These are phyloP conservation scores for Sporormia fimetaria DNA, from an alignment of 495 filamentous ascomycete genomes.

Conservation along the genomic window DNA sequence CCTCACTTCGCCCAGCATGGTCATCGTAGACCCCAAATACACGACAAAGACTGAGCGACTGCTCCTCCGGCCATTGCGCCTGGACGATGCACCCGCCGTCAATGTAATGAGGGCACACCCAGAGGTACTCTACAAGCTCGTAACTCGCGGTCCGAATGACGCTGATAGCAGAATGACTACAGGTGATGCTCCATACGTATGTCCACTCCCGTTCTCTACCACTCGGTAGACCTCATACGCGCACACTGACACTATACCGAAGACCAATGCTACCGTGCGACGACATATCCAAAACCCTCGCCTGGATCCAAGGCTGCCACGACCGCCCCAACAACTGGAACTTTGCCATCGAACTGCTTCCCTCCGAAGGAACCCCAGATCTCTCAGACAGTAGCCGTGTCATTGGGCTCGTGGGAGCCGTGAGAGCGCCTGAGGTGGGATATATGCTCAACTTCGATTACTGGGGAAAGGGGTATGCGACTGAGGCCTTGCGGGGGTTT, in stretches of 20 bases:
- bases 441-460: constrained; percentile 22
- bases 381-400: constrained; percentile 12
- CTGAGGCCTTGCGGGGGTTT: constrained; percentile 23
- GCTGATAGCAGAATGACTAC: no score
- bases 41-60: constrained; percentile 16
- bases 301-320: constrained; percentile 23
- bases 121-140: no score
- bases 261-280: constrained; percentile 8
- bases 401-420: constrained; percentile 24
- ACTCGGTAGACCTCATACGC: background rate
- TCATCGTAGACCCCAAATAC: constrained; percentile 17
- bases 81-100: constrained; percentile 21
- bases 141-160: no score
- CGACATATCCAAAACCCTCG: constrained; percentile 9
- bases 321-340: constrained; percentile 17
- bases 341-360: constrained; percentile 26
- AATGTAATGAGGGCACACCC: constrained; percentile 11
- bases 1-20: constrained; percentile 9
- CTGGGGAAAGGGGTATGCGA: constrained; percentile 25
- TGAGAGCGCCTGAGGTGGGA: constrained; percentile 24
- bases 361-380: background rate
- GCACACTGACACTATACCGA: background rate
- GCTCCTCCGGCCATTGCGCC: constrained; percentile 16
- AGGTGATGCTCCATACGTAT: constrained; percentile 21
- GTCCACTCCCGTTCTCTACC: no score